Conservation (phyloP, 2,329 filamentous ascomycete species). For the Ceratocystis cacaofunesta region DNA sequence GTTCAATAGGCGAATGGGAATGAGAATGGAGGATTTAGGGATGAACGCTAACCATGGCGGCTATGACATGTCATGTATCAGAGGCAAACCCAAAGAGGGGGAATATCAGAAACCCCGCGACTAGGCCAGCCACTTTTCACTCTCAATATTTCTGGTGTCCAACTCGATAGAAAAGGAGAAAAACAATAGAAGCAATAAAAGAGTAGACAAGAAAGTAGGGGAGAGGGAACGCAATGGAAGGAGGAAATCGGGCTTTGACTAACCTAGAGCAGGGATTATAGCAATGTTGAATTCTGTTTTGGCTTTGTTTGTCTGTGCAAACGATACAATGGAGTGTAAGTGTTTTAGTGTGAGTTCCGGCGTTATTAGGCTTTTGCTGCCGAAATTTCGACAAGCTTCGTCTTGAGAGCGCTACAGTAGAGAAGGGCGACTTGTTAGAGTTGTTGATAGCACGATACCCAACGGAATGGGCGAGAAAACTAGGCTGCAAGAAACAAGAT, state of each 20-base stretch:
- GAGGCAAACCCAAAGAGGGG: neutral
- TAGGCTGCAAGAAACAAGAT: no score
- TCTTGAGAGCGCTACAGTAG: neutral
- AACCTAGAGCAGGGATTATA: constrained; percentile 1
- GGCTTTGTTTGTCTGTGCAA: neutral
- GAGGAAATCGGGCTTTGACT: neutral
- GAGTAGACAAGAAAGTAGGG: neutral
- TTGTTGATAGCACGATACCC: no score
- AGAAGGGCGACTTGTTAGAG: neutral
- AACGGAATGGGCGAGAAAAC: no score
- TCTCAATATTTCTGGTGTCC: no score
- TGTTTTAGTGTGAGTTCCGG: neutral
- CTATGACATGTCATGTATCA: constrained; percentile 1
- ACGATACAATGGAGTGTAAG: constrained; percentile 1
- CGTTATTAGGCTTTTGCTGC: no score
- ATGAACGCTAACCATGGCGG: neutral
- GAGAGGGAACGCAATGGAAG: neutral
- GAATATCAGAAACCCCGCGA: neutral
- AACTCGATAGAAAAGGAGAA: neutral
- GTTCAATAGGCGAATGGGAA: neutral
- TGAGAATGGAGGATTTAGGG: neutral
- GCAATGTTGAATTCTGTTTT: neutral
- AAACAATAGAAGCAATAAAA: neutral
- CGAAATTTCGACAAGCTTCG: neutral
- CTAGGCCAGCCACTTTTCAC: neutral